Evolutionary conservation across 768 basidiomycete species (phyloP).

Genomic region (Russula griseocarnosa): DNA sequence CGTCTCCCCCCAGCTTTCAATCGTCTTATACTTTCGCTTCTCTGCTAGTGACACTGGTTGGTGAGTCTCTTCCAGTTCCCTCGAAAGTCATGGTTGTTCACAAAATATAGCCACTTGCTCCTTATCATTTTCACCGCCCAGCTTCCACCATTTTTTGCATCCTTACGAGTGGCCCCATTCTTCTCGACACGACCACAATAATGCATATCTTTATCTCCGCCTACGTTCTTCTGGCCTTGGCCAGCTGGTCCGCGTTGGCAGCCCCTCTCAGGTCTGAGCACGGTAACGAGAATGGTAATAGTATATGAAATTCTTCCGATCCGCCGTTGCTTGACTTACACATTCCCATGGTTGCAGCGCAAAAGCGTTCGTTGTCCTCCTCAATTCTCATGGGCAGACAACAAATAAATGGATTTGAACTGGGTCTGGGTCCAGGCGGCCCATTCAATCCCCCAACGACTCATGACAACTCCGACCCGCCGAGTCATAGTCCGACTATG

Average conservation of each 20-base stretch:
- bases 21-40: neutral
- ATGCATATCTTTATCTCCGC: neutral
- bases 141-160: neutral
- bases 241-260: neutral
- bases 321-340: neutral
- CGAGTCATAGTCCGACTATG: no score
- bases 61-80: neutral
- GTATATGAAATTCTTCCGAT: neutral
- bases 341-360: neutral
- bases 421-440: no score
- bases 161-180: neutral
- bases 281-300: neutral
- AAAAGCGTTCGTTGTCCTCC: neutral
- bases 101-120: neutral
- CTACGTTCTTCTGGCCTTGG: neutral
- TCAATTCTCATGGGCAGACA: neutral
- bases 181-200: neutral
- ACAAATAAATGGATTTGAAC: no score
- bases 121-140: neutral
- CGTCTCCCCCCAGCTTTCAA: neutral
- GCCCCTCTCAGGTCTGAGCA: neutral
- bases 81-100: neutral
- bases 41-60: neutral
- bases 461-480: no score
- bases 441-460: no score